These are phyloP conservation scores for Monilinia fructigena DNA, from an alignment of 2,329 filamentous ascomycete species.

Conservation along the genomic window DNA sequence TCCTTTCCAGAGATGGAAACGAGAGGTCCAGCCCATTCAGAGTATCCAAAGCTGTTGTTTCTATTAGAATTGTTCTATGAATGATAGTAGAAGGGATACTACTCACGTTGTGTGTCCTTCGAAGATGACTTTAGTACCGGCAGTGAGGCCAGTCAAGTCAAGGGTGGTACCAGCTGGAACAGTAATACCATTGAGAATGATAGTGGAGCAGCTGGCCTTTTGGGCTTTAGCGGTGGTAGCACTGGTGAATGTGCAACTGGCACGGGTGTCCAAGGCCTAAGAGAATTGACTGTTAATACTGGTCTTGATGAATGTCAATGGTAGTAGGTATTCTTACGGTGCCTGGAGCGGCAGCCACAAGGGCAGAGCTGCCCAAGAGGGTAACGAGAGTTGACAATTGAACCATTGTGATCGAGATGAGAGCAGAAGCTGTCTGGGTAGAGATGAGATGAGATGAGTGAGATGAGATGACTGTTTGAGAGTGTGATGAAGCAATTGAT, in stretches of 20 bases:
- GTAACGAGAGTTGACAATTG: neutral
- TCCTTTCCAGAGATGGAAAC: conserved; percentile 44
- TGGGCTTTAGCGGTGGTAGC: conserved; percentile 46
- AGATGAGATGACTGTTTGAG: neutral
- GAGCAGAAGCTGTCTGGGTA: neutral
- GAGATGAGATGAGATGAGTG: too few relatives aligned
- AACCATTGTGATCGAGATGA: neutral
- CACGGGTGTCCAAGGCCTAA: conserved; percentile 22
- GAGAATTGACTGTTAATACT: neutral
- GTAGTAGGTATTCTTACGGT: neutral
- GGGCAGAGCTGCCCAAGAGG: neutral
- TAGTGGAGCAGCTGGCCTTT: conserved; percentile 53
- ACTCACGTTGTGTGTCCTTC: neutral
- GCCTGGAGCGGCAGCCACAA: neutral
- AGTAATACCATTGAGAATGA: conserved; percentile 51
- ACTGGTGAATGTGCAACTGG: conserved; percentile 52
- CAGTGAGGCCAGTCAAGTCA: conserved; percentile 53
- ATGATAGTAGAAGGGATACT: neutral
- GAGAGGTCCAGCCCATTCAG: conserved; percentile 63
- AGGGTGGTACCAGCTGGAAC: conserved; percentile 60
- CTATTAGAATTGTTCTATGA: neutral
- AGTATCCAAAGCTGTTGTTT: conserved; percentile 54
- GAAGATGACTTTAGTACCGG: conserved; percentile 44
- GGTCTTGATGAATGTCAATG: neutral
- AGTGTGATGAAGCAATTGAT: neutral